A percentile compares a stretch with the other conserved stretches of the same genome.
These are phyloP conservation scores for Mediolabrus comicus DNA, from an alignment of 108 stramenopile species.

Conservation along the genomic window DNA sequence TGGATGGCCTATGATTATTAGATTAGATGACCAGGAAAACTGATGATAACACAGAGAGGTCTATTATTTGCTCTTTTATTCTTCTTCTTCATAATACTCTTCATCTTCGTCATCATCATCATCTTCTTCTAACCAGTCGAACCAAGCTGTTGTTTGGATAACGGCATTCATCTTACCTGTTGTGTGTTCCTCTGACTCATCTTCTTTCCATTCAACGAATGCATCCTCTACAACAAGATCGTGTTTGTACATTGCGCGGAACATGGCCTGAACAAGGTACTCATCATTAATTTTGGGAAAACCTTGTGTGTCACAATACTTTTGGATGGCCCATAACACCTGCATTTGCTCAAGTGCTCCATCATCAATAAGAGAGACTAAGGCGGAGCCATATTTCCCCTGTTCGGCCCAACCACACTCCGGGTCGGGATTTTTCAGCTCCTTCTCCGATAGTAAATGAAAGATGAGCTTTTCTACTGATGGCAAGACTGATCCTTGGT, in stretches of 20 bases:
- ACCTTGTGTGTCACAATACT: slow-evolving; percentile 77
- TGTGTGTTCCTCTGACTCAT: slow-evolving; percentile 68
- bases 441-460: slow-evolving; percentile 57
- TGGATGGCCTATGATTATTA: slow-evolving; percentile 42
- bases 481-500: slow-evolving; percentile 48
- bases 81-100: slow-evolving; percentile 63
- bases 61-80: slow-evolving; percentile 6
- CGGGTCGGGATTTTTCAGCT: slow-evolving; percentile 68
- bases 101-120: slow-evolving; percentile 83
- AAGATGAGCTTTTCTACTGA: slow-evolving; percentile 68
- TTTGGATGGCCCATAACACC: slow-evolving; percentile 80
- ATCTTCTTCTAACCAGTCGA: slow-evolving; percentile 84
- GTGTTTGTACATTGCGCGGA: slow-evolving; percentile 86
- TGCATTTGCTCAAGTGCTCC: slow-evolving; percentile 72
- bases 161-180: slow-evolving; percentile 72
- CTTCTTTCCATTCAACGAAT: slow-evolving; percentile 82
- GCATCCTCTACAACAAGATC: slow-evolving; percentile 81
- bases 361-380: slow-evolving; percentile 71
- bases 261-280: slow-evolving; percentile 79
- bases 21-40: not conserved
- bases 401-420: slow-evolving; percentile 78
- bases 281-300: slow-evolving; percentile 85
- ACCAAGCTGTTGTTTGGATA: slow-evolving; percentile 87
- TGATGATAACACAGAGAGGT: not conserved
- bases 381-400: slow-evolving; percentile 64